A percentile compares a stretch with the other conserved stretches of the same genome.
phyloP scores from a whole-genome alignment of 306 rosid genomes.

The Rosa multiflora region DNA sequence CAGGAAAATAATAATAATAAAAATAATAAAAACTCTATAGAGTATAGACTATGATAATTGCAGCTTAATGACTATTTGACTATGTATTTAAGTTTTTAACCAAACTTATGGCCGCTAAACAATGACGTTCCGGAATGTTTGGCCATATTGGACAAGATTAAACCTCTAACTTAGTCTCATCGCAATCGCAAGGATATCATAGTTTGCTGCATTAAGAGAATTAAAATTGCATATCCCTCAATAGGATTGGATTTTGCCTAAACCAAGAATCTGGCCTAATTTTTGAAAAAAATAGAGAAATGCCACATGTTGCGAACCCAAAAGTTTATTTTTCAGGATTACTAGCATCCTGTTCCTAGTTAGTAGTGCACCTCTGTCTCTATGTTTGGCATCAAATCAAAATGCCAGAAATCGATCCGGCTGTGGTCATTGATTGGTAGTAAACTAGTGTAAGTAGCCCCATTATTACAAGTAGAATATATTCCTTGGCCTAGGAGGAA shows the following conservation, averaged over 20 bases:
- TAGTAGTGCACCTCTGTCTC: background rate
- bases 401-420: background rate
- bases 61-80: background rate
- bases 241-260: background rate
- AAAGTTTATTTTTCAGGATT: background rate
- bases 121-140: no score
- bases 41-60: no score
- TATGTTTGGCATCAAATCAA: background rate
- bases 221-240: background rate
- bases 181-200: no score
- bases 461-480: constrained; percentile 25
- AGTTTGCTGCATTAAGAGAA: background rate
- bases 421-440: background rate
- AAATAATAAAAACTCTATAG: background rate
- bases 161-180: no score
- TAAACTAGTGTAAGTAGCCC: background rate
- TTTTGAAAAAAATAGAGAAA: no score
- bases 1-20: no score
- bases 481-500: constrained; percentile 17
- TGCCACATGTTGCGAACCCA: background rate
- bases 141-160: no score
- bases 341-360: background rate
- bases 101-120: background rate
- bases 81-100: background rate
- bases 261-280: background rate